Evolutionary conservation across 176 grass and related monocot species (phyloP).

Genomic region (Oryza officinalis): DNA sequence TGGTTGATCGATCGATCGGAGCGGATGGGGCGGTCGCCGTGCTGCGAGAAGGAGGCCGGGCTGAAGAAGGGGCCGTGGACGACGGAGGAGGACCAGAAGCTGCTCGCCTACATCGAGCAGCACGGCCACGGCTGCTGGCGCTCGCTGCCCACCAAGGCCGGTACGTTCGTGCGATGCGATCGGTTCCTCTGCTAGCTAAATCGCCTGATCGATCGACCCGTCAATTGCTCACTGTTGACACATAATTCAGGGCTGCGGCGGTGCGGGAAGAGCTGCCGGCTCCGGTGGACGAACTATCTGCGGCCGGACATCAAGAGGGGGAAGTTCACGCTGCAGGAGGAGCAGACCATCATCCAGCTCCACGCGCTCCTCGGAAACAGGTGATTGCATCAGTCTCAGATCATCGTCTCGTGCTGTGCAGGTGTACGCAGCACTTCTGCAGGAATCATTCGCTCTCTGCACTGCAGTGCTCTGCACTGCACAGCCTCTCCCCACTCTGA

Average conservation of each 20-base stretch:
- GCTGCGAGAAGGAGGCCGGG: slow-evolving; percentile 64
- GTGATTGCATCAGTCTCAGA: slow-evolving; percentile 14
- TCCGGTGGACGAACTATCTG: slow-evolving; percentile 84
- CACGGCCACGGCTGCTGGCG: slow-evolving; percentile 77
- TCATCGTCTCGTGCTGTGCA: not conserved
- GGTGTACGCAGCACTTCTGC: not conserved
- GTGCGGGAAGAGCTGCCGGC: slow-evolving; percentile 79
- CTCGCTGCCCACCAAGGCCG: slow-evolving; percentile 67
- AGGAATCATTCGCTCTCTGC: not conserved
- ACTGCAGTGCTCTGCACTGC: not conserved
- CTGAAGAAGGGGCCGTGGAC: slow-evolving; percentile 67
- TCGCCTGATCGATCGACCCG: not conserved
- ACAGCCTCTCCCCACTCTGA: not conserved
- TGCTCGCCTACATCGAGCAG: slow-evolving; percentile 60
- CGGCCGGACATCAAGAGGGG: slow-evolving; percentile 78
- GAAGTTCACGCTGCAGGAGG: slow-evolving; percentile 74
- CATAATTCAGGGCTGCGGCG: slow-evolving; percentile 52
- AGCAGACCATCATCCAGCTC: slow-evolving; percentile 81
- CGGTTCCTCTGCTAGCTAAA: no score
- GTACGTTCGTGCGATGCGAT: slow-evolving; percentile 23
- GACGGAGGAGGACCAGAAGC: slow-evolving; percentile 63
- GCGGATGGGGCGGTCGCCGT: slow-evolving; percentile 54
- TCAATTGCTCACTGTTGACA: not conserved
- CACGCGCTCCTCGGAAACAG: slow-evolving; percentile 81
- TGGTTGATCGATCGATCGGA: no score